Evolutionary conservation across 179 eudicot genomes (phyloP).

Genomic region (Kewa caespitosa): DNA sequence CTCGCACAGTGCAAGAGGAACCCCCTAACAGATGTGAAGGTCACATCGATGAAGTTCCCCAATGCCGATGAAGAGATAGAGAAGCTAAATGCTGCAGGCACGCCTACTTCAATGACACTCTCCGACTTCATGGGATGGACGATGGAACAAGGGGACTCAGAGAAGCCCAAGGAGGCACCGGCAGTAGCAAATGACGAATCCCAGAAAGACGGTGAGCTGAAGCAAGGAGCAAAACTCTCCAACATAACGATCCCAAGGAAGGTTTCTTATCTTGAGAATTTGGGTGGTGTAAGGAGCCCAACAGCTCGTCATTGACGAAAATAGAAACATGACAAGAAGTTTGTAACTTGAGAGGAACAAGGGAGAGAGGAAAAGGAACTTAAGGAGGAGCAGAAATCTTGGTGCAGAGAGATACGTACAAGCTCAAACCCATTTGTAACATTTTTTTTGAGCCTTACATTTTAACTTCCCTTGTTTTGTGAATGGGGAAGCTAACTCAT

Average conservation of each 20-base stretch:
- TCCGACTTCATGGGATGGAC: conserved; percentile 72
- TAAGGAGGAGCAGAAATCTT: conserved; percentile 15
- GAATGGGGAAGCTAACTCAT: conserved; percentile 28
- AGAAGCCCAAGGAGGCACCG: conserved; percentile 24
- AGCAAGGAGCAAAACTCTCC: conserved; percentile 35
- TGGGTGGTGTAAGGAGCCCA: conserved; percentile 75
- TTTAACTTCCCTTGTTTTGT: conserved; percentile 27
- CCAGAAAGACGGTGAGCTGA: conserved; percentile 24
- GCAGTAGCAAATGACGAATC: conserved; percentile 29
- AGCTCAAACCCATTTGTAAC: conserved; percentile 28
- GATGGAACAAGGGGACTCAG: conserved; percentile 33
- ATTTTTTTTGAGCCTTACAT: background rate
- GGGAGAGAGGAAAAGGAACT: conserved; percentile 19
- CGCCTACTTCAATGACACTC: conserved; percentile 60
- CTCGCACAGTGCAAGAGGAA: conserved; percentile 32
- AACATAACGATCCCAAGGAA: conserved; percentile 41
- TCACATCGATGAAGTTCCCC: conserved; percentile 37
- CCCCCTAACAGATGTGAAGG: conserved; percentile 24
- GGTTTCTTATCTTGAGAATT: conserved; percentile 54
- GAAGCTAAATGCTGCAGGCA: conserved; percentile 41
- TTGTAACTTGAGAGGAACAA: conserved; percentile 24
- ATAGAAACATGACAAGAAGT: background rate
- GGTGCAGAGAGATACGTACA: conserved; percentile 14
- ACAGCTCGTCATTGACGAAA: conserved; percentile 47
- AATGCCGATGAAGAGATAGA: conserved; percentile 55